phyloP scores from a whole-genome alignment of 192 early-diverging fungal genomes.

The Linnemannia hyalina region DNA sequence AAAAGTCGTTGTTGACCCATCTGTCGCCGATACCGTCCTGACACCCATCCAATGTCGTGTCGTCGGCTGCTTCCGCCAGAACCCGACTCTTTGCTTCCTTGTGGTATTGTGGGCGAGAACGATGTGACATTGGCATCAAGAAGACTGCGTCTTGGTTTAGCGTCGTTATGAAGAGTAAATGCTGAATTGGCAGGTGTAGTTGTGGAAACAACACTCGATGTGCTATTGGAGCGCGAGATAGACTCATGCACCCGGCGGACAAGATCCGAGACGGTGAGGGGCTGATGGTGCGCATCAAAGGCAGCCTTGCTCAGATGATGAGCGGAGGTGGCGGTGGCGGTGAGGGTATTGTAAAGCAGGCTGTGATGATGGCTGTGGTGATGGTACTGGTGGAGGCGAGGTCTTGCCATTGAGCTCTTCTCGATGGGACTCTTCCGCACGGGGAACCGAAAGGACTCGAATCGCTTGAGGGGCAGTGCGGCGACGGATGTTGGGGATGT shows the following conservation, averaged over 20 bases:
- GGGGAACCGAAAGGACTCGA: slow-evolving; percentile 34
- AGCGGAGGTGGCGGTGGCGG: not conserved
- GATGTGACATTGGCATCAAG: not conserved
- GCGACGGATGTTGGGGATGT: not conserved
- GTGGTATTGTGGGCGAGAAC: not conserved
- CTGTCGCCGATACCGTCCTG: not conserved
- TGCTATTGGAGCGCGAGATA: not conserved
- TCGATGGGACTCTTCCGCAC: slow-evolving; percentile 1
- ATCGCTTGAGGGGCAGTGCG: not conserved
- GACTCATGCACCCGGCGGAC: not conserved
- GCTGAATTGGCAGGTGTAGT: not conserved
- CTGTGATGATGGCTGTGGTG: slow-evolving; percentile 26
- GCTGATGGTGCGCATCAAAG: not conserved
- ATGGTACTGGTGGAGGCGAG: not conserved
- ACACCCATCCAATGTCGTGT: not conserved
- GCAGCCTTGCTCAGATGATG: slow-evolving; percentile 4
- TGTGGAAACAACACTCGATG: not conserved
- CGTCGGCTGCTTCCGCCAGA: not conserved
- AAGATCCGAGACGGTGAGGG: not conserved
- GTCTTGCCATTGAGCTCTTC: not conserved
- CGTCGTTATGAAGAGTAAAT: no score
- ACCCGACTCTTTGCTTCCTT: not conserved
- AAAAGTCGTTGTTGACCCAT: not conserved
- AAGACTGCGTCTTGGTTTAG: no score
- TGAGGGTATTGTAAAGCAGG: slow-evolving; percentile 18